Conservation (phyloP, 768 basidiomycete genomes). For the Leucogyrophana mollusca region DNA sequence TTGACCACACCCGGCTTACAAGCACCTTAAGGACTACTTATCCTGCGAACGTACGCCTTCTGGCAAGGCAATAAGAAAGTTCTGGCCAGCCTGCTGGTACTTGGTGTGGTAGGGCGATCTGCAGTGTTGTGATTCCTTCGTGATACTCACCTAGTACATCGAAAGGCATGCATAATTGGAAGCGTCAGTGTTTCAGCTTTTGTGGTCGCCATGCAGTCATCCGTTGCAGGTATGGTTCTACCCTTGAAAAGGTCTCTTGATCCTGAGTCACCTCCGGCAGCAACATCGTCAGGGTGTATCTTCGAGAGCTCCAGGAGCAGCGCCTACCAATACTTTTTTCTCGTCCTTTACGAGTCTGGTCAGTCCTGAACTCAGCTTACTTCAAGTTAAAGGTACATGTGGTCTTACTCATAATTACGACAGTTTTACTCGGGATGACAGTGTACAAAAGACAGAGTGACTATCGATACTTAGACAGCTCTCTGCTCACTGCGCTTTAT, state of each 20-base stretch:
- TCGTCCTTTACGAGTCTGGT: not conserved
- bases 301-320: not conserved
- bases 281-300: not conserved
- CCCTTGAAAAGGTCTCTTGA: too few relatives aligned
- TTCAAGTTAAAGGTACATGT: too few relatives aligned
- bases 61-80: not conserved
- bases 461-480: not conserved
- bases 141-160: too few relatives aligned
- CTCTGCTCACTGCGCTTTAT: not conserved
- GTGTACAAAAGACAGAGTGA: not conserved
- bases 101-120: not conserved
- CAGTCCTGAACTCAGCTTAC: not conserved
- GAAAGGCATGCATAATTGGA: too few relatives aligned
- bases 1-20: too few relatives aligned
- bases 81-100: not conserved
- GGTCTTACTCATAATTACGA: not conserved
- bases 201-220: too few relatives aligned
- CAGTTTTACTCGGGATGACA: not conserved
- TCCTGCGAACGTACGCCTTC: not conserved
- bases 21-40: not conserved
- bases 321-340: not conserved
- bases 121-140: too few relatives aligned
- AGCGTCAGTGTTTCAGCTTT: too few relatives aligned
- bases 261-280: not conserved
- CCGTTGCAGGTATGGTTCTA: too few relatives aligned